A percentile compares a stretch with the other conserved stretches of the same genome.
phyloP scores from a whole-genome alignment of 768 basidiomycete species.

The Tylopilus sp. region DNA sequence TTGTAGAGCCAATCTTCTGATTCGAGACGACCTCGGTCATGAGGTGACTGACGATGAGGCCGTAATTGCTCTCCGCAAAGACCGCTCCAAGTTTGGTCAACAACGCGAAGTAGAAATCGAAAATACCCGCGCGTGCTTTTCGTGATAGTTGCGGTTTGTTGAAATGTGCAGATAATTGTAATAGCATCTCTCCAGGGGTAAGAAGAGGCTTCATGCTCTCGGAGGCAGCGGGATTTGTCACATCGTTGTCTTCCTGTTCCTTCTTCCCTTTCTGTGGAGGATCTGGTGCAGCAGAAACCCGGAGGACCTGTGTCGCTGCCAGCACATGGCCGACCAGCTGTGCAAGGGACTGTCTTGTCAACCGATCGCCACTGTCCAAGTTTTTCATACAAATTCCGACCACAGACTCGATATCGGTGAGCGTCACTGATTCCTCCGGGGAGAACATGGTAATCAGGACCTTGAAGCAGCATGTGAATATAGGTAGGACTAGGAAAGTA shows the following conservation, averaged over 20 bases:
- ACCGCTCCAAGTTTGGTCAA: conserved; percentile 68
- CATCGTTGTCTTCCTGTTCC: conserved; percentile 58
- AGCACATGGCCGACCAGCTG: conserved; percentile 82
- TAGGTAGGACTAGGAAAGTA: background rate
- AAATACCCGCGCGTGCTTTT: conserved; percentile 76
- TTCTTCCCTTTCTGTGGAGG: conserved; percentile 59
- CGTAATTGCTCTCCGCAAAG: conserved; percentile 83
- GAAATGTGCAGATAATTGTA: conserved; percentile 74
- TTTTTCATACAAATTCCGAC: conserved; percentile 64
- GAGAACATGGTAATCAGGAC: conserved; percentile 59
- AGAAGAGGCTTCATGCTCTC: conserved; percentile 68
- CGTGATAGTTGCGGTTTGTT: conserved; percentile 69
- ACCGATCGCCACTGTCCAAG: conserved; percentile 79
- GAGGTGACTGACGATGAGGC: conserved; percentile 73
- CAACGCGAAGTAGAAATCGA: conserved; percentile 83
- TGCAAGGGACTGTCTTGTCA: conserved; percentile 76
- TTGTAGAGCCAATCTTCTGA: conserved; percentile 48
- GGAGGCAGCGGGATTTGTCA: conserved; percentile 40
- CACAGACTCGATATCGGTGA: conserved; percentile 76
- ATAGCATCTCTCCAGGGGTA: conserved; percentile 75
- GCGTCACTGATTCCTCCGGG: conserved; percentile 49
- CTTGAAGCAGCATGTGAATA: conserved; percentile 31
- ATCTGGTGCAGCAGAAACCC: conserved; percentile 44
- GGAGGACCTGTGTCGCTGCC: conserved; percentile 74
- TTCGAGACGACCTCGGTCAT: conserved; percentile 71